Evolutionary conservation across 2,329 filamentous ascomycete species (phyloP), one percentile per base, ranked within the genome.

Genomic region (Alternaria metachromatica): DNA sequence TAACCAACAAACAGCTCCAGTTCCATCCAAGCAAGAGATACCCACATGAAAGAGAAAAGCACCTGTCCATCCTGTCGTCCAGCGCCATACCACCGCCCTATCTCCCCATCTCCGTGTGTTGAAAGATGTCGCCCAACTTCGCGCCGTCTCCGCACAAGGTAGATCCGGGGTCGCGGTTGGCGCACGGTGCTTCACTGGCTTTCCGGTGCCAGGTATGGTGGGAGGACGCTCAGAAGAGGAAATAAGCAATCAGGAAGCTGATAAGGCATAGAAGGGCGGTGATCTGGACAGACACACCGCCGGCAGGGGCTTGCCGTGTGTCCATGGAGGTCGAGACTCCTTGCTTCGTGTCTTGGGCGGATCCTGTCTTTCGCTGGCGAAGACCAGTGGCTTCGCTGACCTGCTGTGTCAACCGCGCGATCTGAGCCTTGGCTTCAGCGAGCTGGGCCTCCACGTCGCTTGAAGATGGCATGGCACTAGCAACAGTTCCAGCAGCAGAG

Each of bases 161-260:
- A 67, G 67, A 73, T 75, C 63, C 66, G 69, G 70, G 62, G 64
- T 66, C 63, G 66, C 65, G 53, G 25, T 62, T 70, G 68, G 68
- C 71, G 65, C 68, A 69, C 62, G 46, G 60, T 63, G 68, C 63
- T 48, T 63, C 54, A 54, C 67, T 73, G 64, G 61, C 66, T 54
- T 55, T 64, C 56, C 46, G 54, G 56, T 11, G 58, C 58, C 64
- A 55, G 65, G 62, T 70, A 68, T 62, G 70, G 67, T 66, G 67
- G 67, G 62, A 65, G 67, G 68, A 55, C 62, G 62, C 65, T 86
- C 89, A 99, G 82, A 99, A 99, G 85, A 99, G 94, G 81, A 98
- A 88, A 83, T 97, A 99, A 59, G 94, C 96, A 72, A 98, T 87
- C 77, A 99, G 82, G 84, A 99, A 99, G 84, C 93, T 94, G 68